phyloP scores from a whole-genome alignment of 163 green algal species.

The Trebouxia gelatinosa region DNA sequence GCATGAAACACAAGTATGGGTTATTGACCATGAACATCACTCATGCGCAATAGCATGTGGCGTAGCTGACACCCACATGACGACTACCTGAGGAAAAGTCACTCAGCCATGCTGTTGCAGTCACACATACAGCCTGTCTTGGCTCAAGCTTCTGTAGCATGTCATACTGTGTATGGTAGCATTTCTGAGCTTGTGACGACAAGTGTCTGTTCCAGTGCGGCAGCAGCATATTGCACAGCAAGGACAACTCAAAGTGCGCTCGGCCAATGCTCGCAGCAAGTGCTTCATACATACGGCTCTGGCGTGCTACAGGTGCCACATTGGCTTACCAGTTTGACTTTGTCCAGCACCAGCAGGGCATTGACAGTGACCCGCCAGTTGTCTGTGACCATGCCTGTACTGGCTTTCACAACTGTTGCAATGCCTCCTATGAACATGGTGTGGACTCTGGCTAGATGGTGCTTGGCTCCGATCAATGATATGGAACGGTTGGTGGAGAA shows the following conservation, averaged over 20 bases:
- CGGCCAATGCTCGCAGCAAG: no score
- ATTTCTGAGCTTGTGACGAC: no score
- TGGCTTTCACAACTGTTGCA: background rate
- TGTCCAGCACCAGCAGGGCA: slow-evolving; percentile 13
- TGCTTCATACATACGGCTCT: no score
- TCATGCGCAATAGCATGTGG: no score
- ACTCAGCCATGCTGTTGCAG: no score
- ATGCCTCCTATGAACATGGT: background rate
- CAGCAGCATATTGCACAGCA: background rate
- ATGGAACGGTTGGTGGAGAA: background rate
- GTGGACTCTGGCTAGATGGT: background rate
- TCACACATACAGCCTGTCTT: no score
- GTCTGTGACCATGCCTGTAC: no score
- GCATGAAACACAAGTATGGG: background rate
- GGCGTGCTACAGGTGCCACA: background rate
- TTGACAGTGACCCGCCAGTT: slow-evolving; percentile 2
- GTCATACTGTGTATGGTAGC: no score
- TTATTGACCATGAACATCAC: background rate
- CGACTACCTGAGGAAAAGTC: no score
- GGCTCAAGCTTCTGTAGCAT: no score
- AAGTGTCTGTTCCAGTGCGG: background rate
- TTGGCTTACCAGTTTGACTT: background rate
- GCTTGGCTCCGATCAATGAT: background rate
- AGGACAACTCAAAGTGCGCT: background rate
- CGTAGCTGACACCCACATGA: no score